Percentiles rank a stretch among this genome's conserved stretches.
These are phyloP conservation scores for Gaeumannomyces sp. DNA, from an alignment of 2,329 filamentous ascomycete genomes.

Conservation along the genomic window DNA sequence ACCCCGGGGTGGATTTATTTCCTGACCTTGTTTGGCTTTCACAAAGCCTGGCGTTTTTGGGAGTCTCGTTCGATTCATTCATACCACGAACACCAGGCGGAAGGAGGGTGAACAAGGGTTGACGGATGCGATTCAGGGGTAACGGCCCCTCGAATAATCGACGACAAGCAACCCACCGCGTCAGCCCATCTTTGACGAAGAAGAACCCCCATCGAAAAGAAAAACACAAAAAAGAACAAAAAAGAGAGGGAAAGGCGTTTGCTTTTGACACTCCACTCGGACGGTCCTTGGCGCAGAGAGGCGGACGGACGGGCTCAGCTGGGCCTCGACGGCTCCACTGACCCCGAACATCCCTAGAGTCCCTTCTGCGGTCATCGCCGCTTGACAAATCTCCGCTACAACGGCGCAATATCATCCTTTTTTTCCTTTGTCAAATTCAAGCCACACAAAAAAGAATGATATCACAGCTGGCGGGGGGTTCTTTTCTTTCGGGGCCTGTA, in stretches of 20 bases:
- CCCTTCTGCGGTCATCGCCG: not conserved
- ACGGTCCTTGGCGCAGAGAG: not conserved
- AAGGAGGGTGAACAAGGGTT: constrained; percentile 6
- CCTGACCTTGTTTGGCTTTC: constrained; percentile 7
- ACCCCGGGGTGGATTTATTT: constrained; percentile 7
- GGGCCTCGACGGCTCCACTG: not conserved
- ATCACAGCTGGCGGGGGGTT: constrained; percentile 3
- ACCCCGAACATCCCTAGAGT: not conserved
- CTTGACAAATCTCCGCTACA: not conserved
- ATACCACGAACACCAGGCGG: not conserved
- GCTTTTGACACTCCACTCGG: not conserved
- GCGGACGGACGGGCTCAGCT: not conserved
- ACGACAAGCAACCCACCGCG: constrained; percentile 4
- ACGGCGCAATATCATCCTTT: constrained; percentile 1
- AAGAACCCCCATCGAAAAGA: constrained; percentile 5
- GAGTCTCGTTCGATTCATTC: constrained; percentile 3
- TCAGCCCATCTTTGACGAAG: constrained; percentile 6
- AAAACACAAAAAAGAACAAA: constrained; percentile 7
- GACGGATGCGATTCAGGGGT: constrained; percentile 8
- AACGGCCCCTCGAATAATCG: constrained; percentile 6
- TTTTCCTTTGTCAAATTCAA: constrained; percentile 3
- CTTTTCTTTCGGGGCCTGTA: constrained; percentile 4
- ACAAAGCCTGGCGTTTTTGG: constrained; percentile 6
- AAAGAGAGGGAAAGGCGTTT: not conserved
- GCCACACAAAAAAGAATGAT: constrained; percentile 6